Evolutionary conservation across 768 basidiomycete genomes (phyloP).

Genomic region (Termitomyces bulborhizus): DNA sequence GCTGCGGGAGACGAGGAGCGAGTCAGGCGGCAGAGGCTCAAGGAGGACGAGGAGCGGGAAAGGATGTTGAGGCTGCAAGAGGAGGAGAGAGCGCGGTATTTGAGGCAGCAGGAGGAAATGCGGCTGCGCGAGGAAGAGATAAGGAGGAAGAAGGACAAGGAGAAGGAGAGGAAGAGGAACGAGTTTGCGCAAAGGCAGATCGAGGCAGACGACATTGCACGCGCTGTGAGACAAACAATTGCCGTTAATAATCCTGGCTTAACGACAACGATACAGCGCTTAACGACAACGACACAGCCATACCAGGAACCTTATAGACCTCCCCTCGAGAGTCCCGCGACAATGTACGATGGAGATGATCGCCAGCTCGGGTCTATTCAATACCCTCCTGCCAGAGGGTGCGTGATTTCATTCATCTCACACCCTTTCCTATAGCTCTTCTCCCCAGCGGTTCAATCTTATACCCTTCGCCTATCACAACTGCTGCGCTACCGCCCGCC

Average conservation of each 20-base stretch:
- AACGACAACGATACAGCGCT: background rate
- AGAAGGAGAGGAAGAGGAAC: constrained; percentile 41
- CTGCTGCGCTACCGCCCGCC: constrained; percentile 62
- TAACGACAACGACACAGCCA: background rate
- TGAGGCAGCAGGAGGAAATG: constrained; percentile 37
- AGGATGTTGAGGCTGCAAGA: constrained; percentile 7
- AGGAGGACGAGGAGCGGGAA: constrained; percentile 25
- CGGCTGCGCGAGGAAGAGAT: constrained; percentile 44
- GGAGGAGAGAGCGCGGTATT: constrained; percentile 15
- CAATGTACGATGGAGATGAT: constrained; percentile 36
- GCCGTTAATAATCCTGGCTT: constrained; percentile 20
- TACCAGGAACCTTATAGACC: constrained; percentile 15
- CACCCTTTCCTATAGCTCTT: background rate
- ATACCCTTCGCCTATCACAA: constrained; percentile 58
- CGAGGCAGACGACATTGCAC: constrained; percentile 50
- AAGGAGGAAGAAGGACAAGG: constrained; percentile 26
- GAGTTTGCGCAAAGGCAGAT: constrained; percentile 53
- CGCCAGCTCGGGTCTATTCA: no score
- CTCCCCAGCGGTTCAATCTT: constrained; percentile 9
- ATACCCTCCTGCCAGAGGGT: constrained; percentile 24
- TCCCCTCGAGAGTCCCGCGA: constrained; percentile 61
- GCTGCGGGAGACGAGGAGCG: constrained; percentile 5
- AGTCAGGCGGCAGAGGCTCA: constrained; percentile 25
- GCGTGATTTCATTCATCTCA: constrained; percentile 11
- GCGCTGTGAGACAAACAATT: constrained; percentile 31